A percentile compares a stretch with the other conserved stretches of the same genome.
These are phyloP conservation scores for Trichoderma atrobrunneum DNA, from an alignment of 2,329 filamentous ascomycete genomes.

Conservation along the genomic window DNA sequence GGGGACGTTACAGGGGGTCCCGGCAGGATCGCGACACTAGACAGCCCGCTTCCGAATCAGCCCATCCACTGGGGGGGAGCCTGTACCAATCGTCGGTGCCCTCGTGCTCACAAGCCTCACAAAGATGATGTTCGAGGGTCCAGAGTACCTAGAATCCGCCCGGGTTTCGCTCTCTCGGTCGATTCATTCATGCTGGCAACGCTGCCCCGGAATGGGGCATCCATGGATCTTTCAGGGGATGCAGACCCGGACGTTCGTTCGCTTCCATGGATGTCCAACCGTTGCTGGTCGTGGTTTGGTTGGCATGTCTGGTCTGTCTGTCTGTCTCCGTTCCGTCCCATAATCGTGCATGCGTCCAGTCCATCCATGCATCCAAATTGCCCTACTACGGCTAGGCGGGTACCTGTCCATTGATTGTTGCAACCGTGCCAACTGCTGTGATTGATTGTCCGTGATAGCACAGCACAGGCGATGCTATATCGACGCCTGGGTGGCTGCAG, in stretches of 20 bases:
- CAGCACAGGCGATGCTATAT: background rate
- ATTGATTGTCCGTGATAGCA: background rate
- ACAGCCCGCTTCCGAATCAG: constrained; percentile 14
- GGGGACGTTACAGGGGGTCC: background rate
- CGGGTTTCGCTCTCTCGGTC: background rate
- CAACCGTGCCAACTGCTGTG: background rate
- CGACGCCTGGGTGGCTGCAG: constrained; percentile 20
- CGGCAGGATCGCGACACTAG: constrained; percentile 2
- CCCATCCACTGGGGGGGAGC: background rate
- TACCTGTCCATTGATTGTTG: constrained; percentile 2
- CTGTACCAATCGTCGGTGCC: constrained; percentile 8
- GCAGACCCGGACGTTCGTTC: background rate
- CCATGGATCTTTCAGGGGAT: background rate
- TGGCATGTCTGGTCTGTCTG: background rate
- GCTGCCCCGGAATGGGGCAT: background rate
- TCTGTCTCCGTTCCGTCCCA: background rate
- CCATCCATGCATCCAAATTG: background rate
- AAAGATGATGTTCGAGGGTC: background rate
- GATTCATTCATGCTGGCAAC: background rate
- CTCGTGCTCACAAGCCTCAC: background rate
- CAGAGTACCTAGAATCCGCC: background rate
- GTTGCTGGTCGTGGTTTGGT: background rate
- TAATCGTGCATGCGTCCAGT: background rate
- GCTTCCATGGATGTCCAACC: background rate
- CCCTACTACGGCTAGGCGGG: background rate